These are phyloP conservation scores for Syzygium malaccense DNA, from an alignment of 441 rosid species.

Conservation along the genomic window DNA sequence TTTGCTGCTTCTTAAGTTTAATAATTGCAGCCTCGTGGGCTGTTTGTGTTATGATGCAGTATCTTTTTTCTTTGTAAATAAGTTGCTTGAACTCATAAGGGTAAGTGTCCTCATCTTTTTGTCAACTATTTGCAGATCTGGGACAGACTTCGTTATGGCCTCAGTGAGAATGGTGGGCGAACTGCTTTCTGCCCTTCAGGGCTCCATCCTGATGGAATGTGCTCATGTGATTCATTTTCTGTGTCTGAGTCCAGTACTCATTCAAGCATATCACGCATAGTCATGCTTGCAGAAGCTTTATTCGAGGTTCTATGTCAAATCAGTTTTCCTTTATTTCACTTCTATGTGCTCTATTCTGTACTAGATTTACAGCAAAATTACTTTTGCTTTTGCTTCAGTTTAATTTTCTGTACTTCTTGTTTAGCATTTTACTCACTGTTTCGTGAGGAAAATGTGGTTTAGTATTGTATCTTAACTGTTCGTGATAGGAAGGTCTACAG, in stretches of 20 bases:
- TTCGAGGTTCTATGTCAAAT: slow-evolving; percentile 44
- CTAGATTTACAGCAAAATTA: neutral
- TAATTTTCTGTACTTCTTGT: neutral
- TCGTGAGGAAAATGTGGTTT: neutral
- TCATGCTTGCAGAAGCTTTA: slow-evolving; percentile 76
- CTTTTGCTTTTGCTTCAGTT: too few species aligned
- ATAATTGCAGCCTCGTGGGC: neutral
- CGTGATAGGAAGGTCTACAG: neutral
- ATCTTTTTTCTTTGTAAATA: neutral
- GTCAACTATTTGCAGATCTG: slow-evolving; percentile 32
- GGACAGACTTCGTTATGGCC: slow-evolving; percentile 52
- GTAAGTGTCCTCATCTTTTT: neutral
- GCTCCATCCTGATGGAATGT: slow-evolving; percentile 49
- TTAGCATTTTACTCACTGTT: neutral
- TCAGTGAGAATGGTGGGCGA: slow-evolving; percentile 30
- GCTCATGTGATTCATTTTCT: slow-evolving; percentile 49
- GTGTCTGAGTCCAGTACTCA: slow-evolving; percentile 37
- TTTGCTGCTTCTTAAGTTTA: neutral
- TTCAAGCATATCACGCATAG: slow-evolving; percentile 62
- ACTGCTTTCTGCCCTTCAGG: slow-evolving; percentile 48
- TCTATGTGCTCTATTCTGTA: neutral
- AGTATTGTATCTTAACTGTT: neutral
- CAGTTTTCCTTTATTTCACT: neutral
- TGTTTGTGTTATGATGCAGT: neutral
- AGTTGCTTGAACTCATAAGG: neutral